Evolutionary conservation across 106 monocot species (phyloP), one percentile per base, ranked within the genome.

Genomic region (Narthecium ossifragum): DNA sequence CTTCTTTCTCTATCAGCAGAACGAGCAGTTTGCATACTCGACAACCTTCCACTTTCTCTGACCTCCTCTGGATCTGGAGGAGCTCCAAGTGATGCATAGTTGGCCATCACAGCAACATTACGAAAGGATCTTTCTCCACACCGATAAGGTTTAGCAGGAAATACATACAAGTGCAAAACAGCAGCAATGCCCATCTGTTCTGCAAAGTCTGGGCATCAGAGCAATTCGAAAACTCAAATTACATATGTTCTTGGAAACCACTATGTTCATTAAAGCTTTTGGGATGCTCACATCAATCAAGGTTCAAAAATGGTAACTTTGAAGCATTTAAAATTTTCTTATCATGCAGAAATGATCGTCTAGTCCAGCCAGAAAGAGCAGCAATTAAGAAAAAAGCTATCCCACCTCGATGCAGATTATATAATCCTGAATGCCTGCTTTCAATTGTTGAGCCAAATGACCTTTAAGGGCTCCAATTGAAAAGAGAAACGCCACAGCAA

Each of bases 401-500:
- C 43, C 24, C 65, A 99, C 98, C 98, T 99, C 98, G 36, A 99
- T 84, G 73, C 98, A 99, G 46, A 99, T 99, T 34, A 99, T 82
- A 55, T 85, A 99, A 31, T 99, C 98, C 39, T 99, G 98, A 57
- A 91, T 84, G 40, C 84, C 71, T 27, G 91, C 85, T 71, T 91
- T 81, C 63, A 99, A 46, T 26, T 88, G 74, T 67, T 85, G 75
- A 17, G 88, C 98, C 41, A 99, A 76, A 65, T 66, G 81, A 26
- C 98, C 78, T 51, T 85, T 99, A 48, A 87, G 85, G 49, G 57
- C 36, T 2, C 98, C 91, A 27, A 75, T 76, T 33, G 98, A 91
- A 59, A 82, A 91, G 27, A 99, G 84, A 61, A 99, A 75, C 12
- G 91, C 87, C 32, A 99, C 77, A 47, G 71, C 72, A 51, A 99